Conservation (phyloP, 2,329 filamentous ascomycete species). For the Didymella sp. region DNA sequence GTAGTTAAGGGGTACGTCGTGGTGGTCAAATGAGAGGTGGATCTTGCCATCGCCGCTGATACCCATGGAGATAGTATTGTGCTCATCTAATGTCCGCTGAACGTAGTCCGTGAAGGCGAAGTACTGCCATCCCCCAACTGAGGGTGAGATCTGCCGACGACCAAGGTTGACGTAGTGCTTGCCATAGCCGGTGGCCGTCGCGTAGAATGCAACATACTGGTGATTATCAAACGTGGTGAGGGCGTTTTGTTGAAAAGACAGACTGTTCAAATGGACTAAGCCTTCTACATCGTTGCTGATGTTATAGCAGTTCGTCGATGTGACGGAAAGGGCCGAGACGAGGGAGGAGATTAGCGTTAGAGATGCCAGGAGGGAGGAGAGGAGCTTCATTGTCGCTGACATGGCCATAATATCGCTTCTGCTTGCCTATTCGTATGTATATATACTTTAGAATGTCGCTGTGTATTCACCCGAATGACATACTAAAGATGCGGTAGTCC, state of each 20-base stretch:
- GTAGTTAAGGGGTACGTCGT: slow-evolving; percentile 50
- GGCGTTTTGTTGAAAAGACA: slow-evolving; percentile 59
- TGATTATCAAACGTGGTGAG: slow-evolving; percentile 57
- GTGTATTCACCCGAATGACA: slow-evolving; percentile 9
- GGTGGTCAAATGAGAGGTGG: slow-evolving; percentile 61
- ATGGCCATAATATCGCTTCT: background rate
- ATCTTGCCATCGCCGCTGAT: slow-evolving; percentile 62
- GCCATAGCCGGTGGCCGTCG: slow-evolving; percentile 41
- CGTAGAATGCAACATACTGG: slow-evolving; percentile 60
- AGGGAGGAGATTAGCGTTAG: slow-evolving; percentile 24
- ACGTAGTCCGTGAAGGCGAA: slow-evolving; percentile 59
- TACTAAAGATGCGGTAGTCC: background rate
- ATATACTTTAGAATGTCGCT: slow-evolving; percentile 14
- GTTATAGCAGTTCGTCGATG: slow-evolving; percentile 38
- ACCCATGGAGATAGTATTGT: slow-evolving; percentile 62
- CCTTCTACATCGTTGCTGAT: slow-evolving; percentile 46
- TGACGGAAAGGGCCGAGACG: slow-evolving; percentile 33
- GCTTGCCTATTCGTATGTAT: background rate
- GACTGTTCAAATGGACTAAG: slow-evolving; percentile 54
- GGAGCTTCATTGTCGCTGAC: slow-evolving; percentile 26
- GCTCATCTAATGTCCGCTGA: slow-evolving; percentile 59
- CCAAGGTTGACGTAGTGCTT: slow-evolving; percentile 55
- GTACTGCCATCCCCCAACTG: slow-evolving; percentile 53
- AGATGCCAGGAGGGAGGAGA: slow-evolving; percentile 18
- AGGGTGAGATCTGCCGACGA: slow-evolving; percentile 52